phyloP scores from a whole-genome alignment of 179 eudicot genomes.

The Silene vulgaris region DNA sequence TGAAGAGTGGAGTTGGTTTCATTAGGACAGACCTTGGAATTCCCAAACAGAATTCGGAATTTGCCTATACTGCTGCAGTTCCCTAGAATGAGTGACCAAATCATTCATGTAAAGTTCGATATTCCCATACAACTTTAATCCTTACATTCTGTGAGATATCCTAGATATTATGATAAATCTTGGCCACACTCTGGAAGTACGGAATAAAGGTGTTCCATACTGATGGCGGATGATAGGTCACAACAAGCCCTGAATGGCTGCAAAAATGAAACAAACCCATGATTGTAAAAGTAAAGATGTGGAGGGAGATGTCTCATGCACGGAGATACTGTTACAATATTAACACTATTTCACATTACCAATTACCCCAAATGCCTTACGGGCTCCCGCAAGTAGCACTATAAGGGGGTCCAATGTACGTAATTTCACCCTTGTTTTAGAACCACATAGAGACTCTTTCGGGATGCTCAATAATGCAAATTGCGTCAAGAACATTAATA shows the following conservation, averaged over 20 bases:
- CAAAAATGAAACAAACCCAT: background rate
- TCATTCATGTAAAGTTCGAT: background rate
- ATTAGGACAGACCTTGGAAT: constrained; percentile 8
- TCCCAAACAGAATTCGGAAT: background rate
- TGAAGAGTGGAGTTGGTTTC: background rate
- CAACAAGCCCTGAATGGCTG: constrained; percentile 14
- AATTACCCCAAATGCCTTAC: background rate
- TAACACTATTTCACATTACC: background rate
- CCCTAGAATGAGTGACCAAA: background rate
- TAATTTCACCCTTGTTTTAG: background rate
- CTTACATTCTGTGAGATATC: background rate
- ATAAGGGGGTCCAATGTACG: background rate
- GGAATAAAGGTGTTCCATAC: background rate
- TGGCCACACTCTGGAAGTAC: background rate
- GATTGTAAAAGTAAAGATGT: background rate
- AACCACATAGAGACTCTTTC: background rate
- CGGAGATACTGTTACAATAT: background rate
- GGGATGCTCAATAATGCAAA: background rate
- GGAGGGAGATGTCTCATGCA: background rate
- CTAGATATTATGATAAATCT: no score
- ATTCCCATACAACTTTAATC: constrained; percentile 3
- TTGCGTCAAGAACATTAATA: background rate
- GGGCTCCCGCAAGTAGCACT: background rate
- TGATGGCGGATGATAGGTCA: background rate
- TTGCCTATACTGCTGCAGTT: background rate